Evolutionary conservation across 306 rosid species (phyloP).

Genomic region (Myrica gale): DNA sequence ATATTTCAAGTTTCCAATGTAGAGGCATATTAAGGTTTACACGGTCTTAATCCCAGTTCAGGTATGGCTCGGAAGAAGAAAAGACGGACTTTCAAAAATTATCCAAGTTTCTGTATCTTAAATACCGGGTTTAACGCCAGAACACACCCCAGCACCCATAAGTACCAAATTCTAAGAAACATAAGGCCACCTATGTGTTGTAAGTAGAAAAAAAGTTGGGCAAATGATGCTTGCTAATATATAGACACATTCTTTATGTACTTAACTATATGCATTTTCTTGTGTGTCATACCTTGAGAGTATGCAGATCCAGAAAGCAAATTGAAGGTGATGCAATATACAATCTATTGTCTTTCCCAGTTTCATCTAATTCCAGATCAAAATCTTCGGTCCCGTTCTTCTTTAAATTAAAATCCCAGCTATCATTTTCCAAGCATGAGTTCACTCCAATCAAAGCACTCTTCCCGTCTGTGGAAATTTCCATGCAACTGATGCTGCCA

Average conservation of each 20-base stretch:
- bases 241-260: neutral
- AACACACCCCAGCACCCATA: neutral
- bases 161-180: neutral
- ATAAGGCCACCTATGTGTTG: neutral
- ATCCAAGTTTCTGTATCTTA: neutral
- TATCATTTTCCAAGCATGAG: conserved; percentile 39
- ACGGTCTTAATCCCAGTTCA: neutral
- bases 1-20: neutral
- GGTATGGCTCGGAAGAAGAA: neutral
- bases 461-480: conserved; percentile 78
- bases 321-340: conserved; percentile 69
- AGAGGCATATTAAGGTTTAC: neutral
- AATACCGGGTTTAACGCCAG: neutral
- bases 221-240: neutral
- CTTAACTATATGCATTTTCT: neutral
- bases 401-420: conserved; percentile 50
- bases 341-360: conserved; percentile 47
- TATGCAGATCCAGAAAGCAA: conserved; percentile 86
- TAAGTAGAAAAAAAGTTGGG: neutral
- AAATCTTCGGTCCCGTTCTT: conserved; percentile 35
- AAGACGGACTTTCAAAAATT: neutral
- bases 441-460: conserved; percentile 80
- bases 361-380: conserved; percentile 41
- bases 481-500: conserved; percentile 76
- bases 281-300: conserved; percentile 65